Conservation (phyloP, 2,329 filamentous ascomycete species). For the Arthrobotrys pseudoclavata region DNA sequence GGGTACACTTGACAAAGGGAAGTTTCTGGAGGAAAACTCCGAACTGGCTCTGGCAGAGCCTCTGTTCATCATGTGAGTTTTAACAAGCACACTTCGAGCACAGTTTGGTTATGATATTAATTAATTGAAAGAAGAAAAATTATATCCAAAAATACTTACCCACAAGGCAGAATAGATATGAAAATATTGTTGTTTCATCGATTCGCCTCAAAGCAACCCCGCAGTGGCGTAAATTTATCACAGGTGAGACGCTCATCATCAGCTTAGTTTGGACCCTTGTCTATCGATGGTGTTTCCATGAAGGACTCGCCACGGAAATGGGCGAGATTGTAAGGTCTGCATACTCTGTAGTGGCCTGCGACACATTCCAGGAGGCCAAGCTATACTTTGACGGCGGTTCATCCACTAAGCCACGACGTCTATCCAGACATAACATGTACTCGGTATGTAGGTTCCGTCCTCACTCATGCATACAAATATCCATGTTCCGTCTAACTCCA, state of each 20-base stretch:
- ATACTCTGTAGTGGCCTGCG: neutral
- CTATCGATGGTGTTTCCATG: neutral
- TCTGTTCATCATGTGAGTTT: neutral
- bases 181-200: slow-evolving; percentile 42
- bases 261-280: slow-evolving; percentile 29
- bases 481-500: slow-evolving; percentile 35
- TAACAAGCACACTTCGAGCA: neutral
- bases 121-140: neutral
- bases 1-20: too few species aligned
- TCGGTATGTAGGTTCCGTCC: slow-evolving; percentile 10
- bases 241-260: slow-evolving; percentile 33
- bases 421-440: neutral
- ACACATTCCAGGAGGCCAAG: slow-evolving; percentile 11
- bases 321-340: neutral
- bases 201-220: slow-evolving; percentile 47
- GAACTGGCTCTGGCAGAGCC: neutral
- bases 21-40: neutral
- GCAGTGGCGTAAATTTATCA: slow-evolving; percentile 46
- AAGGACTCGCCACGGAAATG: neutral
- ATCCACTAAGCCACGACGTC: slow-evolving; percentile 19
- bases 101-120: neutral
- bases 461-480: slow-evolving; percentile 27
- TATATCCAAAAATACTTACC: neutral
- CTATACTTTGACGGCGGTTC: neutral
- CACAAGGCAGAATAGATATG: slow-evolving; percentile 7